Base-by-base conservation (phyloP, 768 basidiomycete species). In the Antrodiella citrinella region DNA sequence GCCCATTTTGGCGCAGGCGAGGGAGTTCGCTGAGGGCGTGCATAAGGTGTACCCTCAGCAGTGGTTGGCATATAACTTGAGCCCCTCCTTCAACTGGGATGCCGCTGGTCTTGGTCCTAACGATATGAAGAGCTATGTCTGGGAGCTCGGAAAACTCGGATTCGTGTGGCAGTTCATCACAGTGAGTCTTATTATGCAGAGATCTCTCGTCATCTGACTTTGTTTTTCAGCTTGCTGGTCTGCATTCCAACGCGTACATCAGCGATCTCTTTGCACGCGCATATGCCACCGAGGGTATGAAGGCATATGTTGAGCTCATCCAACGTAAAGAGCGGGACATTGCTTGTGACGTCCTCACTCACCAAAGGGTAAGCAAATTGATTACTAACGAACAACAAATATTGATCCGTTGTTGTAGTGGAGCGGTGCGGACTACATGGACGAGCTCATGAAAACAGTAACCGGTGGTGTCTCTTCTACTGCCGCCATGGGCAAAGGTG, bases 91-190 rank as follows among this genome's bases (percentile, higher is more conserved):
- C 74, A 91, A 91, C 59, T 92, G 90, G 88, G 87, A 90, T 58
- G 92, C 91, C 1, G 95, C 95, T 12, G 96, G 96, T 13, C 76
- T 99, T 15, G 81, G 77, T 40, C 77, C 84, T 59, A 73, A 75
- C 55, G 91, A 93, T 57, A 98, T 91, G 91, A 76, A 89, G 66
- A 69, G 75, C 35, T 98, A 80, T 64, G 80, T 97, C 30, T 95
- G 94, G 95, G 78, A 91, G 60, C 75, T 99, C 21, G 95, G 91
- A 44, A 94, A 87, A 72, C 81, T 96, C 44, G 94, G 94, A 26
- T 98, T 97, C 68, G 85, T 93, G 59, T 98, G 94, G 93, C 94
- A 98, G 67, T 98, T 99, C 73, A 96, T 97, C 68, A 96, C 94
- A 58, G 91, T 93, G 47, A 60, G 87, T 65, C 20, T n/a, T 19